These are phyloP conservation scores for Exophiala sp. DNA, from an alignment of 2,329 filamentous ascomycete species.

Conservation along the genomic window DNA sequence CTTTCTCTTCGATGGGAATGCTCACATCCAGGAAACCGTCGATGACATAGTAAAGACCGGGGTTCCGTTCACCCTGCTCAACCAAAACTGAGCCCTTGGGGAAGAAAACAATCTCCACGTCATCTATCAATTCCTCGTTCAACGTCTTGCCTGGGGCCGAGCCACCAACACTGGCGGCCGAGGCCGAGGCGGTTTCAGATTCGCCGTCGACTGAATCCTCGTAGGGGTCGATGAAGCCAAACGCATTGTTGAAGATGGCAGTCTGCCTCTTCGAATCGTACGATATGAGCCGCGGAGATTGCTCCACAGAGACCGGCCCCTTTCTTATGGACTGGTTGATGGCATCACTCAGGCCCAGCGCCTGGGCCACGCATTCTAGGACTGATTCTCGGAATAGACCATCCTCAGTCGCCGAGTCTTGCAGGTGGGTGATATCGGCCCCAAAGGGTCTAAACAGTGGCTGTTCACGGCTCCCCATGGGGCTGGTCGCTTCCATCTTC, in stretches of 20 bases:
- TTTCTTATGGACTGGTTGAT: conserved; percentile 47
- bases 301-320: conserved; percentile 65
- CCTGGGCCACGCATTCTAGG: conserved; percentile 90
- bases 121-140: conserved; percentile 75
- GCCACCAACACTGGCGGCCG: conserved; percentile 58
- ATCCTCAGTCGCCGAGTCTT: conserved; percentile 83
- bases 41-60: conserved; percentile 93
- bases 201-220: conserved; percentile 74
- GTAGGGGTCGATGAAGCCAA: conserved; percentile 83
- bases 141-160: conserved; percentile 60
- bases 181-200: conserved; percentile 69
- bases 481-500: conserved; percentile 31
- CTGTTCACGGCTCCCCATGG: conserved; percentile 42
- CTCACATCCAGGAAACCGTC: conserved; percentile 95
- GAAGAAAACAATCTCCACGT: conserved; percentile 96
- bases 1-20: conserved; percentile 64
- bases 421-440: conserved; percentile 31
- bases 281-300: conserved; percentile 75
- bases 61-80: conserved; percentile 94
- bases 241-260: conserved; percentile 75
- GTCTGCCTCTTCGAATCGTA: conserved; percentile 77
- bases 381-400: conserved; percentile 83
- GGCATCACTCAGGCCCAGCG: conserved; percentile 68
- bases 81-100: conserved; percentile 90
- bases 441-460: conserved; percentile 34